Base-by-base conservation (phyloP, 2,329 filamentous ascomycete species). In the Ophiostoma ips region DNA sequence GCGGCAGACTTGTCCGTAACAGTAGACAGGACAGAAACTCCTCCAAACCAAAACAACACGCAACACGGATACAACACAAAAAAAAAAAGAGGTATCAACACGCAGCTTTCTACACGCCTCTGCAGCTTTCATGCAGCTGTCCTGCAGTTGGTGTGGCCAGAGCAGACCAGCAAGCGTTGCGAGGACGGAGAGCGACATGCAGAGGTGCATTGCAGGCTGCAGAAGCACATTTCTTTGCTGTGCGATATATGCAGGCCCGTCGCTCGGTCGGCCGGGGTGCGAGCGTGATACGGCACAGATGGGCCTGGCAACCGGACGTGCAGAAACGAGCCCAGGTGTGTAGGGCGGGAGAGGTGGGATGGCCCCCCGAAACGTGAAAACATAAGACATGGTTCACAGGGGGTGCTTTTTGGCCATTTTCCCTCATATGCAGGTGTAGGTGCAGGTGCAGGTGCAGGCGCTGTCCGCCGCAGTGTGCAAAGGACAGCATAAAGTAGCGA, bases 1-100 rank as follows among this genome's bases (percentile, higher is more conserved):
- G 53, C 53, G 51, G 51, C 46, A 53, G 53, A 50, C 48, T 31
- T 31, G 41, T 36, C 51, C 34, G 49, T 16, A 33, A 52, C 28
- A 15, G n/a, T 28, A n/a, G 6, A 15, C n/a, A 28, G 19, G 38
- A 41, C n/a, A 43, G 24, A 18, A 43, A 43, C 24, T 8, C 24
- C 24, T 28, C 24, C 24, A 4, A 28, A 28, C 7, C 3, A 41
- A 15, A 12, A 41, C 13, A 28, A 9, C 16, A 4, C 11, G 24
- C 13, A 28, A 9, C 16, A 4, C 11, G 24, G 8, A 28, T 28
- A 28, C 24, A 28, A 28, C 24, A 28, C 24, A 28, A 4, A 28
- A 28, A 4, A 28, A 4, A 28, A 4, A 4, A 28, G 24, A 28
- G 24, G 24, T 28, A 8, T 28, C 24, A 8, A 28, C 24, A 8